phyloP scores from a whole-genome alignment of 306 rosid genomes.

The Cucumis melo region DNA sequence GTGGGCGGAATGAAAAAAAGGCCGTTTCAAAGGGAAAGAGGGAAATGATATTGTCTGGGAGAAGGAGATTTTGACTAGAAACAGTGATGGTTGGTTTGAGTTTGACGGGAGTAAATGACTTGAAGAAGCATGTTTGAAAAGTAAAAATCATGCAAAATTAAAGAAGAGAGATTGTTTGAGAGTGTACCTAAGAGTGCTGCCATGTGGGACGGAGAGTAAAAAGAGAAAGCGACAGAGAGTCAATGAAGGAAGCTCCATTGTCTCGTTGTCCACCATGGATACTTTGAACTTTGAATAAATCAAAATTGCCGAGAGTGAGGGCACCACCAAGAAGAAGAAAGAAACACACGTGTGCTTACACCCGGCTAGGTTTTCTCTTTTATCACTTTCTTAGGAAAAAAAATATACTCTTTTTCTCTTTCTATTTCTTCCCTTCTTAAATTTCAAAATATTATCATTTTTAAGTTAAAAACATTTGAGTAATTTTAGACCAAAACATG shows the following conservation, averaged over 20 bases:
- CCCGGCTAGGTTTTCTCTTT: not conserved
- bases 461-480: too few relatives aligned
- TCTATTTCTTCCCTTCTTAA: too few relatives aligned
- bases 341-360: conserved; percentile 5
- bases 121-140: not conserved
- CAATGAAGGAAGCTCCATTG: not conserved
- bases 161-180: not conserved
- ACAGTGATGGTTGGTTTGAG: not conserved
- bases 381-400: too few relatives aligned
- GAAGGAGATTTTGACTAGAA: conserved; percentile 1
- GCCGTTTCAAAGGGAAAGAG: not conserved
- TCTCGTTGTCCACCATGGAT: not conserved
- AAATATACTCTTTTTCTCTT: too few relatives aligned
- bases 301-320: not conserved
- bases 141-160: not conserved
- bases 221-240: not conserved
- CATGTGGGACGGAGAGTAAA: not conserved
- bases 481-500: too few relatives aligned
- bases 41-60: not conserved
- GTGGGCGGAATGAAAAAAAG: not conserved
- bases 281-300: not conserved
- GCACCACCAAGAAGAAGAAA: not conserved
- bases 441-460: too few relatives aligned
- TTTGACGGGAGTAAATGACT: conserved; percentile 3
- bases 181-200: not conserved